Evolutionary conservation across 495 filamentous ascomycete species (phyloP).

Genomic region (Penicillium mononematosum): DNA sequence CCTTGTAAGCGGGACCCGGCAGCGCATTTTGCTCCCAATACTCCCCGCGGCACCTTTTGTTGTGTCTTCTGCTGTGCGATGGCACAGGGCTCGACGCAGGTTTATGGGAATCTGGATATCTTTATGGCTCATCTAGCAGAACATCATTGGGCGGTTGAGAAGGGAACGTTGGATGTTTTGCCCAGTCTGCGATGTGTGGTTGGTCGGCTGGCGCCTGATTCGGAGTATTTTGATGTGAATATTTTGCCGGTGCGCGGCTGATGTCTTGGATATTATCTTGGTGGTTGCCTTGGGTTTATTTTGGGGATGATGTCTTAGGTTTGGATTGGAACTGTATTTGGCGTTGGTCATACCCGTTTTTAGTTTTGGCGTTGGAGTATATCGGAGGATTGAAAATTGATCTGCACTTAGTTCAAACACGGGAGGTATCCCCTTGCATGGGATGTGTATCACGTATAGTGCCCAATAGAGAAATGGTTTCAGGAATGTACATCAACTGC

Average conservation of each 20-base stretch:
- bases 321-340: background rate
- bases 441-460: background rate
- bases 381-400: background rate
- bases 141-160: conserved; percentile 26
- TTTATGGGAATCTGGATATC: conserved; percentile 38
- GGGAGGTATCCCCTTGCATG: background rate
- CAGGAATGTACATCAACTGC: background rate
- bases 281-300: background rate
- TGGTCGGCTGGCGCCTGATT: conserved; percentile 27
- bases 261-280: background rate
- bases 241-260: conserved; percentile 17
- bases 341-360: conserved; percentile 5
- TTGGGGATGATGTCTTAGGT: background rate
- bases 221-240: conserved; percentile 46
- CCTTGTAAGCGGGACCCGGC: conserved; percentile 22
- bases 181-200: conserved; percentile 35
- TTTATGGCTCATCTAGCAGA: conserved; percentile 45
- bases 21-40: conserved; percentile 11
- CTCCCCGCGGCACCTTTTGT: conserved; percentile 31
- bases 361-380: background rate
- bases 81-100: conserved; percentile 29
- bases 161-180: conserved; percentile 12
- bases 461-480: background rate
- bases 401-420: background rate
- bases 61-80: conserved; percentile 51